Percentiles rank a stretch among this genome's conserved stretches.
Conservation (phyloP, 164 flowering plant species). For the Magnolia kwangsiensis region DNA sequence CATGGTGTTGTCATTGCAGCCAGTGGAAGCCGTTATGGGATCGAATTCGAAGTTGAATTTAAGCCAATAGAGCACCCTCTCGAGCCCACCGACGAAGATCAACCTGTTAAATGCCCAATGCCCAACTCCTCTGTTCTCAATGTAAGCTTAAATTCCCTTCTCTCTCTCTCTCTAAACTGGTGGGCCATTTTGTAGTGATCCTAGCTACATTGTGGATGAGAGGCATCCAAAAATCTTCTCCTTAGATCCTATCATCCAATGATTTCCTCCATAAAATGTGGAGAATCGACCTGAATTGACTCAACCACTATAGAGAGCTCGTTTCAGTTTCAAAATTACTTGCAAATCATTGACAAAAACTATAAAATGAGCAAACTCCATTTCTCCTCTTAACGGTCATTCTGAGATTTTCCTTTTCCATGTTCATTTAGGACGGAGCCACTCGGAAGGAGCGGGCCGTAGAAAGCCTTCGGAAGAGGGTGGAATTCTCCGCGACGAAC, state of each 20-base stretch:
- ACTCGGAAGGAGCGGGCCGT: conserved; percentile 23
- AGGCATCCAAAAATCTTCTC: neutral
- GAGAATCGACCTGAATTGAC: too few species aligned
- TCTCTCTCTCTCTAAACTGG: neutral
- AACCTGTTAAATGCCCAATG: conserved; percentile 65
- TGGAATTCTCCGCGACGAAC: conserved; percentile 18
- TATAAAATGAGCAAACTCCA: neutral
- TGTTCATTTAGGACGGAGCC: conserved; percentile 29
- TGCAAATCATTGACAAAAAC: too few species aligned
- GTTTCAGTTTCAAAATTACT: too few species aligned
- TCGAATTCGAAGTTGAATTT: conserved; percentile 32
- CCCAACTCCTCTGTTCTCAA: conserved; percentile 41
- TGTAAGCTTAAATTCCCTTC: conserved; percentile 17
- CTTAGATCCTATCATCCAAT: too few species aligned
- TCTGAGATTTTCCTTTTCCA: neutral
- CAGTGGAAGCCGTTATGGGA: conserved; percentile 7
- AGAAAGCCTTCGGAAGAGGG: conserved; percentile 34
- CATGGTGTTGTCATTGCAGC: conserved; percentile 9
- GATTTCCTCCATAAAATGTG: too few species aligned
- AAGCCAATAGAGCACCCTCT: conserved; percentile 25
- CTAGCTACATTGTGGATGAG: neutral
- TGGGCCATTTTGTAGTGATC: neutral
- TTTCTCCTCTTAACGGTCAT: neutral
- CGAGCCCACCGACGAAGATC: conserved; percentile 25
- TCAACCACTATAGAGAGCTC: too few species aligned